Evolutionary conservation across 768 basidiomycete species (phyloP).

Genomic region (Coprinopsis cinerea): DNA sequence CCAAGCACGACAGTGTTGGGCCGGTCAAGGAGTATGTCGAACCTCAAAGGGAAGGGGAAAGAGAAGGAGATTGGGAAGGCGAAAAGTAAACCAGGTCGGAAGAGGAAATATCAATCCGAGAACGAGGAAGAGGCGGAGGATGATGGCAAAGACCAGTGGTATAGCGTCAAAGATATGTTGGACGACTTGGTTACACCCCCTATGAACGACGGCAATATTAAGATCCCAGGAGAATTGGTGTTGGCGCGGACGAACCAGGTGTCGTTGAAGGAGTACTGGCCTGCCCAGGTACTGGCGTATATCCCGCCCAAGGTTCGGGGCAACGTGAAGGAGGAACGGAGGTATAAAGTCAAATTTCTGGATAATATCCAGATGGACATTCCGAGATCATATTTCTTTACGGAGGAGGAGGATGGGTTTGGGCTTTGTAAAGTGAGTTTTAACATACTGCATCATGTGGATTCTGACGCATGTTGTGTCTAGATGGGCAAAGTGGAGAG

Average conservation of each 20-base stretch:
- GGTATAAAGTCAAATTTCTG: conserved; percentile 55
- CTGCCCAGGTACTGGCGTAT: conserved; percentile 54
- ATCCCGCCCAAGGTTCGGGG: conserved; percentile 29
- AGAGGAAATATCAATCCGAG: conserved; percentile 21
- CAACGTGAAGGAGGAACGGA: conserved; percentile 29
- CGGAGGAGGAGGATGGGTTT: conserved; percentile 55
- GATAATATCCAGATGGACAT: conserved; percentile 40
- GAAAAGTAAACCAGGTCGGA: conserved; percentile 6
- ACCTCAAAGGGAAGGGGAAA: not conserved
- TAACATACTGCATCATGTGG: conserved; percentile 2
- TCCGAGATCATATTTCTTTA: conserved; percentile 51
- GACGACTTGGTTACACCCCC: not conserved
- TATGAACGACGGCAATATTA: not conserved
- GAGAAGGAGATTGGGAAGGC: not conserved
- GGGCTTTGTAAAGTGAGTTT: conserved; percentile 47
- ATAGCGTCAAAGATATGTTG: not conserved
- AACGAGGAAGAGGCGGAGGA: conserved; percentile 9
- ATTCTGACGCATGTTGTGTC: too few relatives aligned
- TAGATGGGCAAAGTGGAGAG: conserved; percentile 57
- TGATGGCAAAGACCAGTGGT: not conserved
- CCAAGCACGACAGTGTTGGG: too few relatives aligned
- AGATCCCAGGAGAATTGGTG: conserved; percentile 47
- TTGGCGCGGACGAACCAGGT: conserved; percentile 39
- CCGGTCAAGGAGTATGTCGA: not conserved
- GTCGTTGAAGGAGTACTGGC: conserved; percentile 50